Evolutionary conservation across 352 stramenopile species (phyloP).

Genomic region (Phytophthora ramorum): DNA sequence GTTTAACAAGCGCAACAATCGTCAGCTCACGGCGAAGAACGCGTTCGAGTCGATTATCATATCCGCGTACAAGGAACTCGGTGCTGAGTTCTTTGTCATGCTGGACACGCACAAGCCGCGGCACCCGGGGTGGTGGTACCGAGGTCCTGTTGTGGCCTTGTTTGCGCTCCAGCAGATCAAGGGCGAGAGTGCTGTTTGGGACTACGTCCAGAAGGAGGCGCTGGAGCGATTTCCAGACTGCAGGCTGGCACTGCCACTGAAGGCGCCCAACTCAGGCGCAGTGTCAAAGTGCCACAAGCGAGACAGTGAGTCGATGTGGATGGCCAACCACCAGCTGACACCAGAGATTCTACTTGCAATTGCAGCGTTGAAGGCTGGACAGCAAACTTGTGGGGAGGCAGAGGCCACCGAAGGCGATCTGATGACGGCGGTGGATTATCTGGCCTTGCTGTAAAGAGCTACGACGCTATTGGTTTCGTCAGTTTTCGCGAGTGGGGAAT

Average conservation of each 20-base stretch:
- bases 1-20: slow-evolving; percentile 35
- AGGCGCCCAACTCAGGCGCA: slow-evolving; percentile 39
- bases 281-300: slow-evolving; percentile 21
- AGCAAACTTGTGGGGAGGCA: neutral
- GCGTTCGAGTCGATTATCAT: slow-evolving; percentile 46
- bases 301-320: slow-evolving; percentile 40
- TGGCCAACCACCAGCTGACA: slow-evolving; percentile 23
- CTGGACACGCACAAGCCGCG: slow-evolving; percentile 40
- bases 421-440: no score
- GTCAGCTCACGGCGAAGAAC: slow-evolving; percentile 43
- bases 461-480: no score
- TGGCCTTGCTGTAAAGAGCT: no score
- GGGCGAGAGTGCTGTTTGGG: slow-evolving; percentile 37
- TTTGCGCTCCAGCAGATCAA: slow-evolving; percentile 34
- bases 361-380: slow-evolving; percentile 15
- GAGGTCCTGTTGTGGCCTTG: slow-evolving; percentile 42
- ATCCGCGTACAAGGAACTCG: slow-evolving; percentile 38
- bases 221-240: slow-evolving; percentile 54
- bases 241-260: slow-evolving; percentile 43
- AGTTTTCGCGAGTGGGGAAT: no score
- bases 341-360: slow-evolving; percentile 22
- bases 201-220: slow-evolving; percentile 45
- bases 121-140: slow-evolving; percentile 71
- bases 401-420: neutral
- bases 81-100: slow-evolving; percentile 50